Base-by-base conservation (phyloP, 345 rosid genomes). In the Murraya paniculata region DNA sequence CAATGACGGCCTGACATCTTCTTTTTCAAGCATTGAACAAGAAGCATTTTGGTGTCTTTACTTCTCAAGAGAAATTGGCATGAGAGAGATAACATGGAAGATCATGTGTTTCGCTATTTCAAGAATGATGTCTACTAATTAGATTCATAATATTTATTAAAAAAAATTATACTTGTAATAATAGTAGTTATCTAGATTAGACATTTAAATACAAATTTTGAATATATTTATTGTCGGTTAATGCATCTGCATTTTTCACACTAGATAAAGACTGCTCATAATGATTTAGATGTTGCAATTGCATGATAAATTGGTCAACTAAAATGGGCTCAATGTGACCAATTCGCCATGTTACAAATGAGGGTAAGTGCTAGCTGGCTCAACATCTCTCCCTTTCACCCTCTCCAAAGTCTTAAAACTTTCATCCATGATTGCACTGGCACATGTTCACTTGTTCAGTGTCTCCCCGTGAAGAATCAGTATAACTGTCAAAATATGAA, bases 401-500 rank as follows among this genome's bases (percentile, higher is more conserved):
- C 21, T 39, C 27, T 25, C 57, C 16, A 18, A 45, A 41, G 70
- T 50, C 77, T 53, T 53, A 31, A 65, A 31, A 39, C 31, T 1
- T 22, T 31, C 31, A 33, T 58, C 76, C 73, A 71, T 48, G 72
- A 73, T 69, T 25, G 76, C 83, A 76, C 18, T 45, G 3, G 50
- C 50, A 13, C 50, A 45, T 45, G 50, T 45, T 45, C 50, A 0
- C 1, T 45, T 80, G 88, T 66, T 74, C 9, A 19, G 25, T 83
- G 84, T 83, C 83, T 39, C 80, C 78, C 50, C 28, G 6, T 4
- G 28, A 68, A 68, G 81, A 73, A 79, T 81, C 66, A 59, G 74
- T 64, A 81, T 86, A 83, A 82, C 88, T 83, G 88, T 86, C 89
- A 73, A 57, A 57, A 68, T 48, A 14, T 36, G 58, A 81, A 35